Base-by-base conservation (phyloP, 2,329 filamentous ascomycete species). In the Xylaria sp. region DNA sequence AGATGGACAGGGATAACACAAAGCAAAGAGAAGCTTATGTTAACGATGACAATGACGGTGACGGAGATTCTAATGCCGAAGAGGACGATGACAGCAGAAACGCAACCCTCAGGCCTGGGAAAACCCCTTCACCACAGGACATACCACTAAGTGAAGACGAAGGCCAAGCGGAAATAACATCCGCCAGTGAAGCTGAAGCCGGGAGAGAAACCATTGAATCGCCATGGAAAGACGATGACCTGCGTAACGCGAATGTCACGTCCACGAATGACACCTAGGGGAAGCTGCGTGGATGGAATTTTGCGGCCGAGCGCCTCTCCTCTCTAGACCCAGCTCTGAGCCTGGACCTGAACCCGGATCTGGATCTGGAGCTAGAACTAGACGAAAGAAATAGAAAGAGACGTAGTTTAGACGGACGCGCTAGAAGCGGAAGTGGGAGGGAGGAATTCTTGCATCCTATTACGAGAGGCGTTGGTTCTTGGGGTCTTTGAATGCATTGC, bases 41-140 rank as follows among this genome's bases (percentile, higher is more conserved):
- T 25, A 63, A 61, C 31, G 61, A 65, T 2, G 61, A 65, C 3
- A 36, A 36, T 10, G 17, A 63, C n/a, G 11, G 53, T 2, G 36
- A 60, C 6, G 38, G 31, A 60, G 17, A 50, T 22, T 36, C 27
- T 15, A 15, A 51, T 15, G 2, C 17, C 4, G 47, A 55, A 20
- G 59, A 57, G 7, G 63, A 62, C 1, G 36, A 59, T 17, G 42
- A 61, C 2, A 20, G 49, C 4, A 55, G 42, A 22, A 65, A 64
- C 38, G 60, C 38, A 2, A 69, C 58, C 6, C 29, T 68, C 0
- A 56, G 57, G 44, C 60, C 60, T 2, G 50, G 20, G 5, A 47
- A 55, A 45, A 10, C 42, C 5, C 3, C 64, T 15, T 73, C 65
- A 31, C 74, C 65, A 63, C 69, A 67, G 27, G 68, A 61, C 27